Percentiles rank a stretch among this genome's conserved stretches.
phyloP scores from a whole-genome alignment of 306 rosid species.

The Dicorynia guianensis region DNA sequence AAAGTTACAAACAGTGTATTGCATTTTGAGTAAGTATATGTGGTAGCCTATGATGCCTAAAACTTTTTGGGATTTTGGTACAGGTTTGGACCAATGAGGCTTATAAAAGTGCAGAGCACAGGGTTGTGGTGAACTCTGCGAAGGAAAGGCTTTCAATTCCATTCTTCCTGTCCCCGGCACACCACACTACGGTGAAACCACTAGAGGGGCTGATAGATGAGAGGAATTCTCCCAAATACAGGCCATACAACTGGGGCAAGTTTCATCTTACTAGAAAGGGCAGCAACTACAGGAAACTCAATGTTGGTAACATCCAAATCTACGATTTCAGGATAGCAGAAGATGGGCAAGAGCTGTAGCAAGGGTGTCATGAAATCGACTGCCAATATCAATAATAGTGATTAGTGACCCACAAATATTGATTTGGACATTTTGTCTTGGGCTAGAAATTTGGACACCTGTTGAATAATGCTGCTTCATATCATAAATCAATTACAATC shows the following conservation, averaged over 20 bases:
- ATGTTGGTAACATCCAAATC: constrained; percentile 59
- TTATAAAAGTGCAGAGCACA: constrained; percentile 76
- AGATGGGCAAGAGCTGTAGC: not conserved
- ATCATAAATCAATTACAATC: too few species aligned
- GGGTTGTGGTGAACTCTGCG: constrained; percentile 60
- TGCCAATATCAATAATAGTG: too few species aligned
- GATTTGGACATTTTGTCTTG: too few species aligned
- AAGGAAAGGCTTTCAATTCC: constrained; percentile 64
- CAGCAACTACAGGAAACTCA: constrained; percentile 55
- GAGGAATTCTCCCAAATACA: constrained; percentile 54
- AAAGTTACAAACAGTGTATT: too few species aligned
- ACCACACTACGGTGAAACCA: constrained; percentile 54
- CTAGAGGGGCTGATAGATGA: constrained; percentile 57
- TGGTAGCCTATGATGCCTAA: not conserved
- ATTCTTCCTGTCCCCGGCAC: constrained; percentile 62
- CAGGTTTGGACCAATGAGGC: constrained; percentile 85
- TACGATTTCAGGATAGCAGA: constrained; percentile 44
- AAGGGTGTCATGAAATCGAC: not conserved
- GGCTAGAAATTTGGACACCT: too few species aligned
- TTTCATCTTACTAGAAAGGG: constrained; percentile 41
- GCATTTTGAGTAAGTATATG: too few species aligned
- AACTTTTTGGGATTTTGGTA: not conserved
- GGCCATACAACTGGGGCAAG: constrained; percentile 69
- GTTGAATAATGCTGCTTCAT: too few species aligned
- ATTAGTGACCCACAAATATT: too few species aligned